A percentile compares a stretch with the other conserved stretches of the same genome.
phyloP scores from a whole-genome alignment of 2,329 filamentous ascomycete species.

The Diaporthe longicolla region DNA sequence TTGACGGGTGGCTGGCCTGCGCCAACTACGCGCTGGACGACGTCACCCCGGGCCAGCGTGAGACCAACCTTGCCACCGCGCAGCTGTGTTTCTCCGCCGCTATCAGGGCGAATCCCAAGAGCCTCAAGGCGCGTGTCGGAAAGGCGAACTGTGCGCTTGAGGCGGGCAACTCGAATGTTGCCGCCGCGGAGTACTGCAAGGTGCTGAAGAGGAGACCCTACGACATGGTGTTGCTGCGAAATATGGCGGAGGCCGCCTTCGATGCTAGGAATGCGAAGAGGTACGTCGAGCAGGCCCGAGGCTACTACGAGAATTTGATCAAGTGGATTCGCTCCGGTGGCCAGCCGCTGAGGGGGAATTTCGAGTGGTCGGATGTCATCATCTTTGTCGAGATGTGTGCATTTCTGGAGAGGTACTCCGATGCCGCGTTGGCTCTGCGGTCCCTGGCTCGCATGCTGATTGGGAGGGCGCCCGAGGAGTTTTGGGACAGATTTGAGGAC shows the following conservation, averaged over 20 bases:
- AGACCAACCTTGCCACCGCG: constrained; percentile 67
- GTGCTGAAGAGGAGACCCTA: constrained; percentile 66
- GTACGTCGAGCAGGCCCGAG: constrained; percentile 58
- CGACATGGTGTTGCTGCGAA: constrained; percentile 68
- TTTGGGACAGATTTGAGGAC: constrained; percentile 83
- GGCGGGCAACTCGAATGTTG: constrained; percentile 66
- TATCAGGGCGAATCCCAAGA: constrained; percentile 69
- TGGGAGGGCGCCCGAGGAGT: constrained; percentile 78
- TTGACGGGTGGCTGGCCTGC: constrained; percentile 70
- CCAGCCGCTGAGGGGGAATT: constrained; percentile 53
- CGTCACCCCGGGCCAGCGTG: constrained; percentile 59
- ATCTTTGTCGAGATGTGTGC: constrained; percentile 88
- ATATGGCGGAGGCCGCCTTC: constrained; percentile 70
- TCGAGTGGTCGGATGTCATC: constrained; percentile 85
- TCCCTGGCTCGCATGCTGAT: constrained; percentile 85
- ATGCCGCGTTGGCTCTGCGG: constrained; percentile 80
- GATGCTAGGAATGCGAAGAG: constrained; percentile 63
- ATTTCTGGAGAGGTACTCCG: constrained; percentile 71
- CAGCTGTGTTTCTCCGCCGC: constrained; percentile 73
- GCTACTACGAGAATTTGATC: constrained; percentile 65
- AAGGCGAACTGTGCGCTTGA: constrained; percentile 72
- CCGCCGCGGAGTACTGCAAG: constrained; percentile 69
- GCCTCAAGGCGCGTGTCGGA: constrained; percentile 70
- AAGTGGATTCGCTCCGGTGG: constrained; percentile 55
- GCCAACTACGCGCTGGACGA: constrained; percentile 70